Conservation (phyloP, 2,329 filamentous ascomycete species). For the Aspergillus arachidicola region DNA sequence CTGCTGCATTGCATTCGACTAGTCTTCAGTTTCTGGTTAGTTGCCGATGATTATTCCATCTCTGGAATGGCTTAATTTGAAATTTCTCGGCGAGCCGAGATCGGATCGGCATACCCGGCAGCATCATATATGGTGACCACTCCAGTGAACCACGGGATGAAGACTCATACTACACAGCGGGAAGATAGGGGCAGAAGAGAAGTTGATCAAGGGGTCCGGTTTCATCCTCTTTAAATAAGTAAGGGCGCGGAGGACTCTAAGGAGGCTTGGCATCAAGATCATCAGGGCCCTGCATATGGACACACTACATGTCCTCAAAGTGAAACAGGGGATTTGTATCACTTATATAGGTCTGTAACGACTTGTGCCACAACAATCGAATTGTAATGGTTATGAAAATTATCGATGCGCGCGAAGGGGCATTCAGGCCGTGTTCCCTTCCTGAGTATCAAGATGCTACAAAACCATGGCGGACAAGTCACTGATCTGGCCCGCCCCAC, state of each 20-base stretch:
- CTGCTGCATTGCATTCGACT: background rate
- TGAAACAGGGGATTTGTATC: background rate
- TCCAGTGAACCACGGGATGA: background rate
- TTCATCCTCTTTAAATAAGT: background rate
- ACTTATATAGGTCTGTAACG: background rate
- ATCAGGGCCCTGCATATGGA: background rate
- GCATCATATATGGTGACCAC: background rate
- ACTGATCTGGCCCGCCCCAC: background rate
- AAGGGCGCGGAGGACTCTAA: background rate
- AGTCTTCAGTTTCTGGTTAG: background rate
- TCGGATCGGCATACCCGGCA: background rate
- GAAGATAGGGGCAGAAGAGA: background rate
- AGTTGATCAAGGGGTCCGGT: background rate
- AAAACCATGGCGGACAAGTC: no score
- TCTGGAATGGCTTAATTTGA: background rate
- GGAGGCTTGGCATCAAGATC: background rate
- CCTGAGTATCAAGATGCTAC: background rate
- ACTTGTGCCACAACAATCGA: background rate
- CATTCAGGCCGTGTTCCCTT: background rate
- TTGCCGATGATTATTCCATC: background rate
- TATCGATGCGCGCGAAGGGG: rapidly evolving
- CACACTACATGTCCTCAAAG: background rate
- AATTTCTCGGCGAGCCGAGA: background rate
- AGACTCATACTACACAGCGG: background rate
- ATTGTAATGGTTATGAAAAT: no score